Conservation (phyloP, 23 red algal species). For the Agarophyton chilense region DNA sequence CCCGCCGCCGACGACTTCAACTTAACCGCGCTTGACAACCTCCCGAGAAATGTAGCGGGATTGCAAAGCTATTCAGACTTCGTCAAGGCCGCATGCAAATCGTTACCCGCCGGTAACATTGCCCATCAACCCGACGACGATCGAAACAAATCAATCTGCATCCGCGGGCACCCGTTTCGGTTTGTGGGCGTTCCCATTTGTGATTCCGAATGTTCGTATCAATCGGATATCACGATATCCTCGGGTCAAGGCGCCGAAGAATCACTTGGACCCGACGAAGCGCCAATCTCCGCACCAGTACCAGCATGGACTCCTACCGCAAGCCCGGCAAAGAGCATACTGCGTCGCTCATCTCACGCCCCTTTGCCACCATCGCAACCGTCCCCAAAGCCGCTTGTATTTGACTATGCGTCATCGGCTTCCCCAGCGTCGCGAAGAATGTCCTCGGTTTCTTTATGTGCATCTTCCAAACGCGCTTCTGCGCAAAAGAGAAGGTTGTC, state of each 20-base stretch:
- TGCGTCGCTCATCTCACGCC: neutral
- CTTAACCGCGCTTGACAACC: neutral
- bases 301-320: neutral
- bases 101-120: neutral
- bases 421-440: constrained; percentile 31
- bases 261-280: neutral
- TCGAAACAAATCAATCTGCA: neutral
- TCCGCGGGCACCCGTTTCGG: constrained; percentile 6
- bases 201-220: constrained; percentile 35
- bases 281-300: neutral
- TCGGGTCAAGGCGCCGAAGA: neutral
- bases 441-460: constrained; percentile 16
- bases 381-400: neutral
- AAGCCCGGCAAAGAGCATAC: constrained; percentile 6
- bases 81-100: constrained; percentile 1
- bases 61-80: constrained; percentile 23
- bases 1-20: neutral
- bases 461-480: neutral
- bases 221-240: neutral
- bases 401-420: constrained; percentile 40
- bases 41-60: neutral
- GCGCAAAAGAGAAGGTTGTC: neutral
- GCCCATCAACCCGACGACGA: neutral
- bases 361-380: neutral
- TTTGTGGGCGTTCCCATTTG: constrained; percentile 5